These are phyloP conservation scores for Earliella scabrosa DNA, from an alignment of 1,284 basidiomycete species.

Conservation along the genomic window DNA sequence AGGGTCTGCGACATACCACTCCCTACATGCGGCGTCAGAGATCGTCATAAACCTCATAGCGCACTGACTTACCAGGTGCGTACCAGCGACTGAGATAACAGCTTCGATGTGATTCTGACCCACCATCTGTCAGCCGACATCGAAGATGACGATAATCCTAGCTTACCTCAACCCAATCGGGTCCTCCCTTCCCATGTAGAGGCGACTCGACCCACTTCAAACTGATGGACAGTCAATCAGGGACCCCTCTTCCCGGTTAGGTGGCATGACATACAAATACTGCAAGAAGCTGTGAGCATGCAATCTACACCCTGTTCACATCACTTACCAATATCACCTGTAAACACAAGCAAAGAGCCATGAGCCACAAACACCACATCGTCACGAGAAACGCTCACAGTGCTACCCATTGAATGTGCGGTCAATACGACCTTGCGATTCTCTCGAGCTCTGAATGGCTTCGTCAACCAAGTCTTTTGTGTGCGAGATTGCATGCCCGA, in stretches of 20 bases:
- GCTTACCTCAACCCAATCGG: slow-evolving; percentile 88
- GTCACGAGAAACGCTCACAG: slow-evolving; percentile 48
- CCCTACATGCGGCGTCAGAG: slow-evolving; percentile 42
- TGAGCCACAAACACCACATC: background rate
- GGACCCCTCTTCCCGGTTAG: background rate
- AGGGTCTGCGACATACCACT: slow-evolving; percentile 57
- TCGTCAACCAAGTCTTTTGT: slow-evolving; percentile 2
- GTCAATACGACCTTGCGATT: slow-evolving; percentile 87
- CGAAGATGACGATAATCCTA: too few relatives aligned
- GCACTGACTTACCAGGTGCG: slow-evolving; percentile 68
- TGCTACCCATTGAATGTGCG: slow-evolving; percentile 90
- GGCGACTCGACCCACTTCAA: slow-evolving; percentile 97
- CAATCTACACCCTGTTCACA: background rate
- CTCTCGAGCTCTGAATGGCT: slow-evolving; percentile 58
- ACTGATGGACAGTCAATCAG: slow-evolving; percentile 41
- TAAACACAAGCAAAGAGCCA: slow-evolving; percentile 40
- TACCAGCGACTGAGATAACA: slow-evolving; percentile 86
- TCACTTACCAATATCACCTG: slow-evolving; percentile 45
- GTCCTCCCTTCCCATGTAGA: slow-evolving; percentile 83
- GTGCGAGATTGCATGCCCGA: too few relatives aligned
- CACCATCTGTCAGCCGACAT: background rate
- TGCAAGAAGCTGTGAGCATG: background rate
- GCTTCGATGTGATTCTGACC: slow-evolving; percentile 78
- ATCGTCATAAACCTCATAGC: background rate
- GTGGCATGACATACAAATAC: slow-evolving; percentile 20